phyloP scores from a whole-genome alignment of 2,329 filamentous ascomycete species.

The Fusarium euwallaceae region DNA sequence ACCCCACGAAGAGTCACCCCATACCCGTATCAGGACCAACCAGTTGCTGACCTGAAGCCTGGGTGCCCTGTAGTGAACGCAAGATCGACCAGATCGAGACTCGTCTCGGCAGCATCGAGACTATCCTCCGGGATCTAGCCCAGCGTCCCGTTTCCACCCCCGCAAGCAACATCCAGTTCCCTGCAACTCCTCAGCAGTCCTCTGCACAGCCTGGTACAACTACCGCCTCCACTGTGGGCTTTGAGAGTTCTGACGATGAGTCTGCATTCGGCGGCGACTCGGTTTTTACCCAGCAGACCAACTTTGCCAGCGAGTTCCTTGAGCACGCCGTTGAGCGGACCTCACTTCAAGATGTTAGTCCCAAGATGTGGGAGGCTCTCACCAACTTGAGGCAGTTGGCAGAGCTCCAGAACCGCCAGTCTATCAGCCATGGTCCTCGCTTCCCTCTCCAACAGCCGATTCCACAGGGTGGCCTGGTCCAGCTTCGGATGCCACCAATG shows the following conservation, averaged over 20 bases:
- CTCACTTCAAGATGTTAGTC: constrained; percentile 59
- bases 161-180: constrained; percentile 40
- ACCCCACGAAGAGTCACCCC: constrained; percentile 7
- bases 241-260: constrained; percentile 57
- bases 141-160: constrained; percentile 43
- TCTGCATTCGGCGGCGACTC: constrained; percentile 62
- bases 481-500: constrained; percentile 68
- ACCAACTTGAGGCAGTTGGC: constrained; percentile 66
- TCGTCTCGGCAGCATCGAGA: constrained; percentile 60
- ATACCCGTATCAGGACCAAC: not conserved
- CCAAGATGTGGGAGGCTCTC: constrained; percentile 67
- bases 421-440: constrained; percentile 57
- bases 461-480: constrained; percentile 61
- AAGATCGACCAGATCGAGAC: constrained; percentile 65
- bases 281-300: constrained; percentile 63
- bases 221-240: constrained; percentile 49
- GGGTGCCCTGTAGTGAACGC: constrained; percentile 57
- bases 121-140: constrained; percentile 56
- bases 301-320: constrained; percentile 67
- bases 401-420: constrained; percentile 61
- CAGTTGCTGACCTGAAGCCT: constrained; percentile 17
- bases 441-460: constrained; percentile 62
- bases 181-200: constrained; percentile 42
- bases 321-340: constrained; percentile 65
- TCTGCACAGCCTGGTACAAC: constrained; percentile 32